phyloP scores from a whole-genome alignment of 139 green algal species.

The Coelastrella sp. region DNA sequence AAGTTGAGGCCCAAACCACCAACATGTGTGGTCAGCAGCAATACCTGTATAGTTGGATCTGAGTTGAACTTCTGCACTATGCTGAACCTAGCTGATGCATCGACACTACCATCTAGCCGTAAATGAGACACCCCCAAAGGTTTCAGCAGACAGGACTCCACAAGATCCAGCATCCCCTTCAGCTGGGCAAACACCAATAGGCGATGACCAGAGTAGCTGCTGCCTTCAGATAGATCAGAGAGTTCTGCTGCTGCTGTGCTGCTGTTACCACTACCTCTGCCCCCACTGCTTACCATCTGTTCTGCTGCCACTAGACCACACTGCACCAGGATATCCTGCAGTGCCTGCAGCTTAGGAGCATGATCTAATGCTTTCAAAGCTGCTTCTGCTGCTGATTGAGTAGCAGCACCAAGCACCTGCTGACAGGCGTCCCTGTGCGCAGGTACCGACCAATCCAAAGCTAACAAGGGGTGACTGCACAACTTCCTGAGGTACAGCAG shows the following conservation, averaged over 20 bases:
- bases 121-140: constrained; percentile 84
- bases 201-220: constrained; percentile 71
- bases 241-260: constrained; percentile 1
- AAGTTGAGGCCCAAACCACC: constrained; percentile 97
- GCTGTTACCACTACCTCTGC: constrained; percentile 8
- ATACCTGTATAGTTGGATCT: constrained; percentile 97
- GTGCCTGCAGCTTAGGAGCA: constrained; percentile 93
- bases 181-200: constrained; percentile 98
- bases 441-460: constrained; percentile 73
- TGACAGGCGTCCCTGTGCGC: constrained; percentile 69
- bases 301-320: constrained; percentile 81
- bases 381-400: constrained; percentile 43
- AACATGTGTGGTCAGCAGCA: constrained; percentile 96
- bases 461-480: constrained; percentile 94
- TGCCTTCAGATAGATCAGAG: not conserved
- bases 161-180: constrained; percentile 89
- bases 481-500: constrained; percentile 95
- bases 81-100: constrained; percentile 79
- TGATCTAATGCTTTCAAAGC: constrained; percentile 69
- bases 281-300: not conserved
- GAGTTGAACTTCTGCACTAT: constrained; percentile 94
- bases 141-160: constrained; percentile 83
- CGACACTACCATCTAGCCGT: constrained; percentile 91
- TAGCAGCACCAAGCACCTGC: constrained; percentile 38
- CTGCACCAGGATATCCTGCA: constrained; percentile 90